These are phyloP conservation scores for Tricholoma sp. DNA, from an alignment of 768 basidiomycete genomes.

Conservation along the genomic window DNA sequence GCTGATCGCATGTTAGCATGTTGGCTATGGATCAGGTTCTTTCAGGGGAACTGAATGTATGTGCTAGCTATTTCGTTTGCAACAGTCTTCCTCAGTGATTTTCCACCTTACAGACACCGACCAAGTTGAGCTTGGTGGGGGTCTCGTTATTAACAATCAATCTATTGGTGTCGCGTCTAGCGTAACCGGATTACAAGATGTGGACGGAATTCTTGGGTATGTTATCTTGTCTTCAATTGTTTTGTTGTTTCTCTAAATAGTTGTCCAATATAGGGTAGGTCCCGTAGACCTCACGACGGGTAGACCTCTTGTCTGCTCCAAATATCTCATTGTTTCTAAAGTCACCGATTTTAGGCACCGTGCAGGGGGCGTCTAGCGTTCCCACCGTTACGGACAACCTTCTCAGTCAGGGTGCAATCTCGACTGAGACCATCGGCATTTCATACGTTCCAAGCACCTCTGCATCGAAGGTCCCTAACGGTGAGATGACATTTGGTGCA, in stretches of 20 bases:
- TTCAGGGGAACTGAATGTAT: conserved; percentile 40
- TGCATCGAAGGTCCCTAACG: conserved; percentile 29
- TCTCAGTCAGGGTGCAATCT: conserved; percentile 35
- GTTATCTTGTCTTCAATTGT: conserved; percentile 8
- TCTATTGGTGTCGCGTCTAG: conserved; percentile 59
- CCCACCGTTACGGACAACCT: conserved; percentile 59
- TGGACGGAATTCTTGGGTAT: conserved; percentile 66
- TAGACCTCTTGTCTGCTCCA: conserved; percentile 8
- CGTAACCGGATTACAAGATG: conserved; percentile 40
- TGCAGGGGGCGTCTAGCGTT: conserved; percentile 17
- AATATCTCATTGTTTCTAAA: neutral
- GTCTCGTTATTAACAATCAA: conserved; percentile 47
- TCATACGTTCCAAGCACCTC: conserved; percentile 46
- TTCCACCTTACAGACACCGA: conserved; percentile 42
- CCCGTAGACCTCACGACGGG: conserved; percentile 50
- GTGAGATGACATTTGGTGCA: conserved; percentile 53
- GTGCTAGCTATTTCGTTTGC: neutral
- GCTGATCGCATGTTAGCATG: conserved; percentile 31
- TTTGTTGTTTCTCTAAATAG: neutral
- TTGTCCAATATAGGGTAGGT: conserved; percentile 43
- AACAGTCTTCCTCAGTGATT: neutral
- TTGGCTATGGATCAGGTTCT: conserved; percentile 58
- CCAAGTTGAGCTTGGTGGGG: conserved; percentile 44
- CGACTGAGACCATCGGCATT: conserved; percentile 38
- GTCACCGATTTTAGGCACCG: neutral